Evolutionary conservation across 768 basidiomycete genomes (phyloP), one percentile per base, ranked within the genome.

Genomic region (Galerina marginata): DNA sequence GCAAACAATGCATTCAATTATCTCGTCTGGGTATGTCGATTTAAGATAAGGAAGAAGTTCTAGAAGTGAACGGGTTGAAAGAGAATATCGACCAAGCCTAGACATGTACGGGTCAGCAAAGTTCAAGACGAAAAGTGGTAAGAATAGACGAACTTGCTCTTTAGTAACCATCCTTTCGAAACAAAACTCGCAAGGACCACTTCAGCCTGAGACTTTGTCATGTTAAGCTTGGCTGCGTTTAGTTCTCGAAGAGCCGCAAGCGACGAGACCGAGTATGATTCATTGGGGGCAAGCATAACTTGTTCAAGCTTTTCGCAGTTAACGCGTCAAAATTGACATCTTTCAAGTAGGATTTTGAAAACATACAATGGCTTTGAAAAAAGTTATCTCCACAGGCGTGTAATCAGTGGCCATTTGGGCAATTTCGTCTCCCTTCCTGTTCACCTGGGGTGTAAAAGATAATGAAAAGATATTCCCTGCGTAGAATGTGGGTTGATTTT

Each of bases 361-460:
- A 75, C 89, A 59, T 69, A 93, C 94, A 60, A 95, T 78, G 4
- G 86, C 86, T 75, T 89, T 93, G 81, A 95, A 95, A 75, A 86
- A 95, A 0, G 86, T 80, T 53, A 95, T 94, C 73, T 96, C 94
- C 36, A 78, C 75, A 0, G 92, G 78, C 2, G 83, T 83, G 68
- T 95, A 96, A 42, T 92, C 91, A 0, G 92, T 93, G 3, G 93
- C 94, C 70, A 92, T 74, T 69, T 93, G 93, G 0, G 94, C 90
- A 37, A 95, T 81, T 54, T 88, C 88, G 67, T 96, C 94, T 15
- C 86, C 88, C 62, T 87, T 91, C 9, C 82, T 77, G 69, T 96
- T 96, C 46, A 93, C 87, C 93, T 95, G 56, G 3, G 48, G 39
- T 15, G 48, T n/a, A 38, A 26, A 46, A 40, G n/a, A 23, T 23